A percentile compares a stretch with the other conserved stretches of the same genome.
Evolutionary conservation across 352 stramenopile species (phyloP).

Genomic region (Pythium scleroteichum): DNA sequence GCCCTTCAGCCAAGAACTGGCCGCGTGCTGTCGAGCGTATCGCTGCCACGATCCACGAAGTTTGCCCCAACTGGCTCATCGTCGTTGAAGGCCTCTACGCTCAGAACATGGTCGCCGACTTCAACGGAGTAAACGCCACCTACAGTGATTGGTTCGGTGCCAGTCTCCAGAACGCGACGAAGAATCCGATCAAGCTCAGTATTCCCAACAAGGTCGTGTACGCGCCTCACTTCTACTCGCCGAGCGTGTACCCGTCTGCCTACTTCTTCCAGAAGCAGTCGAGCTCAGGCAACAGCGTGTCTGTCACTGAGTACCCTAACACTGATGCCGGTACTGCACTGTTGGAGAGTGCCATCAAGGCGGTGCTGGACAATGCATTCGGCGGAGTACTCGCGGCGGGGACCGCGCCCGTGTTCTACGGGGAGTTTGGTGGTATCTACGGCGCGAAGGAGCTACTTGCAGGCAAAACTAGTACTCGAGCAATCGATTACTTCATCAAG

Average conservation of each 20-base stretch:
- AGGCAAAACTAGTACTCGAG: constrained; percentile 66
- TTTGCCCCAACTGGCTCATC: constrained; percentile 81
- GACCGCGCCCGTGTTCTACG: constrained; percentile 68
- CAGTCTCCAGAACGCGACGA: constrained; percentile 75
- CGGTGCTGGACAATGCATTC: constrained; percentile 69
- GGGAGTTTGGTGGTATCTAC: constrained; percentile 85
- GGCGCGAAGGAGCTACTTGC: constrained; percentile 48
- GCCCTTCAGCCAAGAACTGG: constrained; percentile 62
- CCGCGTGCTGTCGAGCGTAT: constrained; percentile 68
- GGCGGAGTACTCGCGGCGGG: constrained; percentile 49
- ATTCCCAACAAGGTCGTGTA: constrained; percentile 76
- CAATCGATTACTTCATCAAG: constrained; percentile 72
- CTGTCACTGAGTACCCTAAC: constrained; percentile 63
- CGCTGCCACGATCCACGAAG: constrained; percentile 55
- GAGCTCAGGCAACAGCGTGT: constrained; percentile 33
- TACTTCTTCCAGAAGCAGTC: constrained; percentile 80
- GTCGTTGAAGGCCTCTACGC: constrained; percentile 67
- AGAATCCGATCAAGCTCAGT: constrained; percentile 62
- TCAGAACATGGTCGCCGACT: constrained; percentile 39
- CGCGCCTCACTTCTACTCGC: constrained; percentile 83
- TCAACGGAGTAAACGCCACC: constrained; percentile 64
- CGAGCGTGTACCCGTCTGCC: constrained; percentile 65
- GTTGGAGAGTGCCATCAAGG: constrained; percentile 53
- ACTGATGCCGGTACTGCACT: constrained; percentile 57
- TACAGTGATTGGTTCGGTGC: constrained; percentile 85